Percentiles rank a stretch among this genome's conserved stretches.
Evolutionary conservation across 2,329 filamentous ascomycete genomes (phyloP).

Genomic region (Colletotrichum zoysiae): DNA sequence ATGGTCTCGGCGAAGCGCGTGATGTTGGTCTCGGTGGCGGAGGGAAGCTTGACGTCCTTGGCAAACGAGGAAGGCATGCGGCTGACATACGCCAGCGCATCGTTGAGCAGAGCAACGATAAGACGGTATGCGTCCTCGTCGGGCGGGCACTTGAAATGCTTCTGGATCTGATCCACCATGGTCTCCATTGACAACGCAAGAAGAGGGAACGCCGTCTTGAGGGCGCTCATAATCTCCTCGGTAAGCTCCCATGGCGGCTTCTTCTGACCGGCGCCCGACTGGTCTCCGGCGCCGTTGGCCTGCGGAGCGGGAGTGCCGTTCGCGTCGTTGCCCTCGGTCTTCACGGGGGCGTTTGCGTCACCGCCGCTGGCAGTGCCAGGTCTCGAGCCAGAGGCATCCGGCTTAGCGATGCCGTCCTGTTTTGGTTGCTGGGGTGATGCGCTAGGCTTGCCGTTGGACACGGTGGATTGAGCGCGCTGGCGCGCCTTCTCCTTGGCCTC

Average conservation of each 20-base stretch:
- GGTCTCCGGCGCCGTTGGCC: slow-evolving; percentile 43
- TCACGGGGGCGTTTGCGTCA: slow-evolving; percentile 56
- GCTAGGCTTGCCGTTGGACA: slow-evolving; percentile 59
- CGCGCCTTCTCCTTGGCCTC: slow-evolving; percentile 77
- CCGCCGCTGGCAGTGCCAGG: slow-evolving; percentile 65
- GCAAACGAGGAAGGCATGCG: slow-evolving; percentile 89
- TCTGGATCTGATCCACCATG: slow-evolving; percentile 98
- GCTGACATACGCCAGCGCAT: slow-evolving; percentile 92
- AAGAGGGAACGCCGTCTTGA: slow-evolving; percentile 97
- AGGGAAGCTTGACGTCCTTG: slow-evolving; percentile 89
- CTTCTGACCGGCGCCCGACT: slow-evolving; percentile 58
- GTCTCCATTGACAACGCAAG: slow-evolving; percentile 98
- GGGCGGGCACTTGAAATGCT: slow-evolving; percentile 98
- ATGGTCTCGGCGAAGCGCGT: slow-evolving; percentile 97
- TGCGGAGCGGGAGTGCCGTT: slow-evolving; percentile 42
- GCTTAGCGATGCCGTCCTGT: slow-evolving; percentile 60
- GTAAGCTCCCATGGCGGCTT: slow-evolving; percentile 97
- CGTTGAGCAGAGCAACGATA: slow-evolving; percentile 97
- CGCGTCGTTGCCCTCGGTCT: slow-evolving; percentile 58
- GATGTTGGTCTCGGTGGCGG: slow-evolving; percentile 95
- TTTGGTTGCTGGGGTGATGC: slow-evolving; percentile 65
- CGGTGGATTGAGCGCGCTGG: slow-evolving; percentile 61
- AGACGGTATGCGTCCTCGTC: slow-evolving; percentile 98
- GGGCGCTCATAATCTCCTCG: slow-evolving; percentile 92
- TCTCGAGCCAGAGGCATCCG: slow-evolving; percentile 55